These are phyloP conservation scores for Punica granatum DNA, from an alignment of 345 rosid species.

Conservation along the genomic window DNA sequence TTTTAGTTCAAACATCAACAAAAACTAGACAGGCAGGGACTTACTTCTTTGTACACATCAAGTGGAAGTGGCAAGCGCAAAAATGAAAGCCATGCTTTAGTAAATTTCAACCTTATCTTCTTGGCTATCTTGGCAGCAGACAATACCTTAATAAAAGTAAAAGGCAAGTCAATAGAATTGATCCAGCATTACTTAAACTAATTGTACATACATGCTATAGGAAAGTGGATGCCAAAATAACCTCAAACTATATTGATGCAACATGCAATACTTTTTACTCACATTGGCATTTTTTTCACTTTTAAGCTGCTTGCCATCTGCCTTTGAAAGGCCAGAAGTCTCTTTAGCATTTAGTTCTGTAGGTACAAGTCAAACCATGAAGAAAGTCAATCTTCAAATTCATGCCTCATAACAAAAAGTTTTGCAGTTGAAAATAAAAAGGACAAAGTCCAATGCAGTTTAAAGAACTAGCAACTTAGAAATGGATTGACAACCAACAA, in stretches of 20 bases:
- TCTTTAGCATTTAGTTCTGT: slow-evolving; percentile 15
- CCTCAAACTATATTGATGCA: not conserved
- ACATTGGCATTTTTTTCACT: slow-evolving; percentile 7
- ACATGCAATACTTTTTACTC: not conserved
- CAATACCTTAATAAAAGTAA: slow-evolving; percentile 32
- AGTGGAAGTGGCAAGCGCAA: slow-evolving; percentile 79
- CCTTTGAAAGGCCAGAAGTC: slow-evolving; percentile 15
- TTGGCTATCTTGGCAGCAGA: slow-evolving; percentile 49
- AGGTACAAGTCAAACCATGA: slow-evolving; percentile 1
- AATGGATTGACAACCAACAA: not conserved
- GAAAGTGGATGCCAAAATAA: not conserved
- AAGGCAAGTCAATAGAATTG: not conserved
- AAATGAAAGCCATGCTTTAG: slow-evolving; percentile 88
- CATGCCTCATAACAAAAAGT: not conserved
- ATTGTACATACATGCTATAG: not conserved
- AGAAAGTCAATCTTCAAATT: not conserved
- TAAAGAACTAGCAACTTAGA: not conserved
- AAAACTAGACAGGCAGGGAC: not conserved
- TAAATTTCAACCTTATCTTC: slow-evolving; percentile 83
- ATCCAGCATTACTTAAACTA: not conserved
- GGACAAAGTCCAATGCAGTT: not conserved
- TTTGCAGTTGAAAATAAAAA: not conserved
- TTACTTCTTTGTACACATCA: slow-evolving; percentile 88
- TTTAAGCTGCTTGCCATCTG: slow-evolving; percentile 24
- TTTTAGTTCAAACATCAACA: too few relatives aligned